phyloP scores from a whole-genome alignment of 345 rosid species.

The Eucalyptus cloeziana region DNA sequence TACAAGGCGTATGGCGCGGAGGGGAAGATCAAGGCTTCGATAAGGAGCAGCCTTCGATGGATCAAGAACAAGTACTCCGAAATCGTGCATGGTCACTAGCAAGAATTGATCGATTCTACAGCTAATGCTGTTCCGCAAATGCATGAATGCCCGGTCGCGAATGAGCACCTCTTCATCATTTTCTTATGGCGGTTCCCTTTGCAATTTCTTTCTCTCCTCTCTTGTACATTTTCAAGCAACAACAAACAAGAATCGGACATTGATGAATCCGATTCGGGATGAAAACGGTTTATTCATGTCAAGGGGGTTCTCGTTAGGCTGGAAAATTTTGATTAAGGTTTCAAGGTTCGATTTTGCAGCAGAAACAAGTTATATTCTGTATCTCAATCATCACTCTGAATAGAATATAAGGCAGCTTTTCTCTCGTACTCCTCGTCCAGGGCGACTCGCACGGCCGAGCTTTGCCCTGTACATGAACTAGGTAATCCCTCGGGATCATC shows the following conservation, averaged over 20 bases:
- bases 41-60: slow-evolving; percentile 22
- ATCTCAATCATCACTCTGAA: not conserved
- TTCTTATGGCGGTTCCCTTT: not conserved
- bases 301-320: not conserved
- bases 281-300: not conserved
- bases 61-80: slow-evolving; percentile 24
- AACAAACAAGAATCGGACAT: not conserved
- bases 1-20: slow-evolving; percentile 24
- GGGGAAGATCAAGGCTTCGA: slow-evolving; percentile 11
- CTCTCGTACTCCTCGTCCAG: not conserved
- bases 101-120: not conserved
- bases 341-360: not conserved
- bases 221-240: not conserved
- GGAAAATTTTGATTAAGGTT: not conserved
- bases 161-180: not conserved
- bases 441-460: not conserved
- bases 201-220: not conserved
- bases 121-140: not conserved
- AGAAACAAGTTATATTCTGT: not conserved
- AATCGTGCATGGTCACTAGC: slow-evolving; percentile 13
- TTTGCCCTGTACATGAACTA: not conserved
- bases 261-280: not conserved
- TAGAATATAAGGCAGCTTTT: not conserved
- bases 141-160: not conserved
- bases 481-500: not conserved